Base-by-base conservation (phyloP, 257 asterid species). In the Gentiana dahurica region DNA sequence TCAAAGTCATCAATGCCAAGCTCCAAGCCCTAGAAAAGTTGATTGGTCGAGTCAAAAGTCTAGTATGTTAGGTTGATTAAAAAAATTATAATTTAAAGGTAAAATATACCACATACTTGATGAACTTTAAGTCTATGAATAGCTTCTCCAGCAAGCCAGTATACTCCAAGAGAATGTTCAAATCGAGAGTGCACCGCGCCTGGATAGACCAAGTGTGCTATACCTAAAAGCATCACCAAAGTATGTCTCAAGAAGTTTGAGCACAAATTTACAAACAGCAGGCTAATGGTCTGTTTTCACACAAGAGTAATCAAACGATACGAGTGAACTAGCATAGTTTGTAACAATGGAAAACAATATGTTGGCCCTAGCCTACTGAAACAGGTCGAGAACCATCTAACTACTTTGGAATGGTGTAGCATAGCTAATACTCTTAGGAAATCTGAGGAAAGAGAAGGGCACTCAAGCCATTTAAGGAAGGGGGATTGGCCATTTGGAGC, bases 131-230 rank as follows among this genome's bases (percentile, higher is more conserved):
- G 94, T 63, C 63, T 85, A 54, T 83, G 84, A 75, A 85, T 76
- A 46, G 96, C 87, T 65, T 84, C 86, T 61, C 89, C 85, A 67
- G 96, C 95, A 55, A 91, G 92, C 91, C 89, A 84, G 61, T 87
- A 91, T 57, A 84, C 98, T 64, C 98, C 98, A 65, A 91, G 96
- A 58, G 96, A 87, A 70, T 91, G 98, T 73, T 72, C 75, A 66
- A 64, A 64, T 63, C 76, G 68, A 65, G 73, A 70, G 62, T 79
- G 98, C 61, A 91, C 94, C 3, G 98, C 95, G 54, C 98, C 98
- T 39, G 98, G 95, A 70, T 79, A 87, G 58, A 87, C 96, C 94
- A 87, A 79, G 79, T 87, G 71, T n/a, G 75, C 81, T 86, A 87
- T 56, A 62, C 98, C 98, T 91, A 78, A 35, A 70, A 62, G 6